phyloP scores from a whole-genome alignment of 2,329 filamentous ascomycete genomes.

The Aspergillus ochraceus region DNA sequence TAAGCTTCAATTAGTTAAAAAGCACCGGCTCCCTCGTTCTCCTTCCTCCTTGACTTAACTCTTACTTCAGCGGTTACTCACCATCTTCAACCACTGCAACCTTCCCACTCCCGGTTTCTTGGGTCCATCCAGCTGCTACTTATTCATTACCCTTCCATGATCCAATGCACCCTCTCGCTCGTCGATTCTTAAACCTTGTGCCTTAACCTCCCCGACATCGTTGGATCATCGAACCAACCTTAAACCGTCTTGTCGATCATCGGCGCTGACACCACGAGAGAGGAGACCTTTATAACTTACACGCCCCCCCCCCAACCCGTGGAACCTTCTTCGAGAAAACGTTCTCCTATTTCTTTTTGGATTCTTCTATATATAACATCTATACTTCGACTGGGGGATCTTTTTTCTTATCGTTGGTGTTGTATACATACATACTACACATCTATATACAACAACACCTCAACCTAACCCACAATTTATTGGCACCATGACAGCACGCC shows the following conservation, averaged over 20 bases:
- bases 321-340: background rate
- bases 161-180: background rate
- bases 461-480: constrained; percentile 14
- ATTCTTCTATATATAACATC: background rate
- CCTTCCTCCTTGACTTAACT: background rate
- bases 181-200: constrained; percentile 2
- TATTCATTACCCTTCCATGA: constrained; percentile 10
- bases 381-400: background rate
- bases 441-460: constrained; percentile 2
- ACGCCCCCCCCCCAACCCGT: background rate
- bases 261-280: constrained; percentile 1
- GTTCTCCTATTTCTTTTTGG: background rate
- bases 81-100: constrained; percentile 2
- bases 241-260: constrained; percentile 2
- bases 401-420: background rate
- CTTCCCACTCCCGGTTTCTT: background rate
- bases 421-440: background rate
- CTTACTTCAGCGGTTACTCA: background rate
- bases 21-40: background rate
- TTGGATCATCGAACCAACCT: constrained; percentile 7
- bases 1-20: constrained; percentile 1
- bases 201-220: constrained; percentile 1
- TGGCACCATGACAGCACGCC: constrained; percentile 38
- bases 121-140: constrained; percentile 4
- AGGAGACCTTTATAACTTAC: background rate